Conservation (phyloP, 768 basidiomycete genomes). For the Lactifluus echinatus region DNA sequence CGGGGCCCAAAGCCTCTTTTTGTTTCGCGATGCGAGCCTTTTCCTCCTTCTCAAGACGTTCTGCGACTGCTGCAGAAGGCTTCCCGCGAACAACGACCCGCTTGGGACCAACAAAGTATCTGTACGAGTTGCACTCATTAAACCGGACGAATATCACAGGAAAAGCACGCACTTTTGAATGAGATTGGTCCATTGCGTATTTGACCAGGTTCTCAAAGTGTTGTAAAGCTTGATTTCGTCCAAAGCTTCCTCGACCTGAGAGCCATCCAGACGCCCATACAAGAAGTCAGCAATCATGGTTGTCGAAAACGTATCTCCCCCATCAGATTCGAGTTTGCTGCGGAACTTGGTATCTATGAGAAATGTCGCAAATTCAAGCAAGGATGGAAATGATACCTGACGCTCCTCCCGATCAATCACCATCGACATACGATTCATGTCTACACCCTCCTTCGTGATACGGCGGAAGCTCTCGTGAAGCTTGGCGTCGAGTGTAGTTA, state of each 20-base stretch:
- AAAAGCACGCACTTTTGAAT: constrained; percentile 53
- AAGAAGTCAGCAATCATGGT: constrained; percentile 77
- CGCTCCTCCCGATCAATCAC: constrained; percentile 83
- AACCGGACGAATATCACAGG: not conserved
- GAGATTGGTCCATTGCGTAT: constrained; percentile 66
- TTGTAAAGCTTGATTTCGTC: constrained; percentile 72
- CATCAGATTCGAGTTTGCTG: constrained; percentile 74
- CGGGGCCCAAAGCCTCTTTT: constrained; percentile 60
- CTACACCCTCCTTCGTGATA: constrained; percentile 67
- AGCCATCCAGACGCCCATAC: constrained; percentile 78
- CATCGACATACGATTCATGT: constrained; percentile 86
- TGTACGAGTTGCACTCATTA: constrained; percentile 26
- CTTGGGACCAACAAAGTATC: constrained; percentile 70
- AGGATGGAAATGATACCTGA: constrained; percentile 40
- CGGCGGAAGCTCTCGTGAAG: constrained; percentile 60
- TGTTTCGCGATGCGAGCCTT: constrained; percentile 68
- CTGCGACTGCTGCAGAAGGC: constrained; percentile 78
- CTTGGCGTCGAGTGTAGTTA: constrained; percentile 62
- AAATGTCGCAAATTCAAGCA: not conserved
- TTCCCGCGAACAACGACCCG: constrained; percentile 75
- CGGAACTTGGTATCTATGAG: constrained; percentile 44
- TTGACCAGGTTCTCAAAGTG: constrained; percentile 61
- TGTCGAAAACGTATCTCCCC: constrained; percentile 71
- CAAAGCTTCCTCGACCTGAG: constrained; percentile 62
- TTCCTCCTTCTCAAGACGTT: constrained; percentile 73